Base-by-base conservation (phyloP, 352 stramenopile species). In the Globisporangium nagaii region DNA sequence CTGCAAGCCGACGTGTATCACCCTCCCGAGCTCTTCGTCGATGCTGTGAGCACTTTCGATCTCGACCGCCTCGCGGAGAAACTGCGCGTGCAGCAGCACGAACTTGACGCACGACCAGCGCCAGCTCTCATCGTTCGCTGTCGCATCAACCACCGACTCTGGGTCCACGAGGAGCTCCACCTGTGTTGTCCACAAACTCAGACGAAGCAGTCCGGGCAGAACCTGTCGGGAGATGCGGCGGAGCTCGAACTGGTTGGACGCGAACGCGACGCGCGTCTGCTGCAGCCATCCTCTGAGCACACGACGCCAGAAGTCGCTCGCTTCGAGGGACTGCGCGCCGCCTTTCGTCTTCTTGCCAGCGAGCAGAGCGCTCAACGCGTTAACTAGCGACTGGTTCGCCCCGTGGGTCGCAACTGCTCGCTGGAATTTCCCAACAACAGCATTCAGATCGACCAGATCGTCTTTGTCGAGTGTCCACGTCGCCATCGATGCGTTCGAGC, bases 161-260 rank as follows among this genome's bases (percentile, higher is more conserved):
- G 67, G 20, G 11, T 49, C 25, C 47, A 48, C 17, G n/a, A 79
- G 10, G 4, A 76, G 53, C 13, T 63, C 17, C 8, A 73, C n/a
- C 7, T 82, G 52, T 0, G 68, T 56, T 7, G 70, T 70, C 81
- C 81, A 89, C 7, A 85, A 35, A 10, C 57, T 47, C n/a, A 91
- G 41, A 2, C 74, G 62, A 51, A 88, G 61, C 1, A 91, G 53
- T 0, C 74, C 68, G 6, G 78, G 76, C 7, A 89, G 63, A 24
- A 80, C 48, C 43, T 91, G 81, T 1, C 62, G 64, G 13, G 75
- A 75, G 35, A 91, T 88, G 15, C 81, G 65, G 9, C 72, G 72
- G 27, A 91, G 69, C 43, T 91, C 73, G 58, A 86, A 90, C 48
- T 88, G 80, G 4, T 61, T 65, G 0, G 77, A 87, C 2, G 62